A percentile compares a stretch with the other conserved stretches of the same genome.
Evolutionary conservation across 2,329 filamentous ascomycete species (phyloP).

Genomic region (Stylonectria norvegica): DNA sequence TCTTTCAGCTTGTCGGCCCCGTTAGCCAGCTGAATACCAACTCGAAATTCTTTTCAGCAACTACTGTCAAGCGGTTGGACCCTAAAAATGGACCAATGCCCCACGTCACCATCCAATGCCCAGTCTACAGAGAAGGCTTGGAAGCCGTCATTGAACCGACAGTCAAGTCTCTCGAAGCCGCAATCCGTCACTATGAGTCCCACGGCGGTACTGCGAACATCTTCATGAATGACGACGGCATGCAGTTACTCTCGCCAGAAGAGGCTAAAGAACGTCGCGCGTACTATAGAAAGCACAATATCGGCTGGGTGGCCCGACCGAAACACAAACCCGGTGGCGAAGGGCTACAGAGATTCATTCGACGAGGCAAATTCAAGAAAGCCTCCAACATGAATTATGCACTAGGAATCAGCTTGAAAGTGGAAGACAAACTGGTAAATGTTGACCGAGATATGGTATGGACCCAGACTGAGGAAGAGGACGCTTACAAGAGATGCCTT

Average conservation of each 20-base stretch:
- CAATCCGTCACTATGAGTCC: conserved; percentile 57
- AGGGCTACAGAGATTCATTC: conserved; percentile 46
- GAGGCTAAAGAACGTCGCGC: conserved; percentile 48
- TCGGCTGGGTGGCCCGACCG: conserved; percentile 51
- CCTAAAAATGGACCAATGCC: conserved; percentile 23
- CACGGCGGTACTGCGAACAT: conserved; percentile 66
- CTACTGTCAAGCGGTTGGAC: not conserved
- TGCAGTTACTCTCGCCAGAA: conserved; percentile 55
- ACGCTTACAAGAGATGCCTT: conserved; percentile 43
- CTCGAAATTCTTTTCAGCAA: not conserved
- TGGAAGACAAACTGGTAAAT: conserved; percentile 38
- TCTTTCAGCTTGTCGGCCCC: not conserved
- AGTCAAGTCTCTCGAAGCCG: conserved; percentile 52
- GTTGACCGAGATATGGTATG: not conserved
- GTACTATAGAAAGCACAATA: conserved; percentile 56
- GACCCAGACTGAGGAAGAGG: conserved; percentile 39
- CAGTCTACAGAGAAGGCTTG: conserved; percentile 40
- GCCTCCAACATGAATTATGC: conserved; percentile 68
- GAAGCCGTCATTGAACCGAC: conserved; percentile 50
- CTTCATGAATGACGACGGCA: conserved; percentile 66
- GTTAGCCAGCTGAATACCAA: not conserved
- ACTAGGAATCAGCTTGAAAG: conserved; percentile 50
- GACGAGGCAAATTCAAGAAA: conserved; percentile 62
- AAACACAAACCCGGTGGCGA: conserved; percentile 17
- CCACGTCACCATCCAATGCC: conserved; percentile 46